Conservation (phyloP, 2,329 filamentous ascomycete genomes). For the Fusarium beomiforme region DNA sequence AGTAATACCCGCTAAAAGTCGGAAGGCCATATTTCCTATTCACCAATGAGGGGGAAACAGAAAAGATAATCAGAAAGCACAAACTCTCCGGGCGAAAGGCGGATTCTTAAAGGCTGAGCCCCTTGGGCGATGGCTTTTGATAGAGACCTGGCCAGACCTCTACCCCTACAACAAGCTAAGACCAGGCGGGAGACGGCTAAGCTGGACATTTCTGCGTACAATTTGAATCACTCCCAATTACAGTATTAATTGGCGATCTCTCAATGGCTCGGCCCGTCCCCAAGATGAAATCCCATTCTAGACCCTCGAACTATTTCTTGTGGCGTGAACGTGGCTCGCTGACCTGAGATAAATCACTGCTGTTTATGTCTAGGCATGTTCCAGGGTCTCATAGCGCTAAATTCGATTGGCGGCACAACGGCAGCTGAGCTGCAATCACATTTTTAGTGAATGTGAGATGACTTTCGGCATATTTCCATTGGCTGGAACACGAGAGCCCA, state of each 20-base stretch:
- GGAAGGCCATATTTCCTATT: background rate
- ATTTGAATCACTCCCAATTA: background rate
- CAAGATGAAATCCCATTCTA: background rate
- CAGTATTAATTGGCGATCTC: background rate
- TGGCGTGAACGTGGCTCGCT: background rate
- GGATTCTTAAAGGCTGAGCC: background rate
- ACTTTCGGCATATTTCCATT: background rate
- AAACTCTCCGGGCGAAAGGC: fast-evolving
- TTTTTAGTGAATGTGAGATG: background rate
- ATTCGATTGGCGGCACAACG: background rate
- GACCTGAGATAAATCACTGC: background rate
- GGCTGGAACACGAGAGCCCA: background rate
- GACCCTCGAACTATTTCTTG: background rate
- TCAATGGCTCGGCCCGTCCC: background rate
- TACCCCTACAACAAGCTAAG: background rate
- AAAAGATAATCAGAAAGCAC: background rate
- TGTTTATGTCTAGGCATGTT: background rate
- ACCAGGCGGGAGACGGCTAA: background rate
- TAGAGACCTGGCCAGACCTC: background rate
- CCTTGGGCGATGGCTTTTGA: background rate
- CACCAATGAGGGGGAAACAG: fast-evolving
- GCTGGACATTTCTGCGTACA: background rate
- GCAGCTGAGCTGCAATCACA: background rate
- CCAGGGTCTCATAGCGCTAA: background rate
- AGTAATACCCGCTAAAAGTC: background rate